These are phyloP conservation scores for Globisporangium nodosum DNA, from an alignment of 352 stramenopile genomes.

Conservation along the genomic window DNA sequence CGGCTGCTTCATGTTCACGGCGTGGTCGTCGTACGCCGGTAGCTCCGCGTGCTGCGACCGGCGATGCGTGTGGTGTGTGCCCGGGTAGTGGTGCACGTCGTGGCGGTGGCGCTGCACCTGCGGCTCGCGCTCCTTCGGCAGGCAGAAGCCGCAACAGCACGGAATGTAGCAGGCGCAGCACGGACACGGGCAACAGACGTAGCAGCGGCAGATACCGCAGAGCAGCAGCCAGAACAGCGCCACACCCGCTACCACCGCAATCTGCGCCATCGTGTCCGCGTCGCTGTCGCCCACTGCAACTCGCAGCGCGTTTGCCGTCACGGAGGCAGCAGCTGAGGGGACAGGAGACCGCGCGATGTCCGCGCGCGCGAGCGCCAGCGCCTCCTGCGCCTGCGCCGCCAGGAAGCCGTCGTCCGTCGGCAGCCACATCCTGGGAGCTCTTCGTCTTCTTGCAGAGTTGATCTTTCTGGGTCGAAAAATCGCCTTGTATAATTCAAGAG, in stretches of 20 bases:
- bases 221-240: constrained; percentile 10
- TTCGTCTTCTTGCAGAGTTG: neutral
- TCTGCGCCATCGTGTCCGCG: neutral
- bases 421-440: constrained; percentile 4
- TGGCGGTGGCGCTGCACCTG: neutral
- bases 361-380: constrained; percentile 5
- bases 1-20: constrained; percentile 64
- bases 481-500: too few relatives aligned
- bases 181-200: constrained; percentile 6
- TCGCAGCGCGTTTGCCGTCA: neutral
- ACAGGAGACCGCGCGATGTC: constrained; percentile 1
- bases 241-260: neutral
- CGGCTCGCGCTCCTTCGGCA: constrained; percentile 6
- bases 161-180: constrained; percentile 17
- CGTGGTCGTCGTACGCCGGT: constrained; percentile 20
- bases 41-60: constrained; percentile 1
- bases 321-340: neutral
- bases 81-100: constrained; percentile 1
- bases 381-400: constrained; percentile 7
- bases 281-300: neutral
- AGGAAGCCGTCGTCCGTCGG: constrained; percentile 15
- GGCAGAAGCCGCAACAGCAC: constrained; percentile 44
- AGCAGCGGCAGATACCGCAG: constrained; percentile 14
- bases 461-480: too few relatives aligned
- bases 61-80: neutral